Conservation (phyloP, 768 basidiomycete genomes). For the Leccinum rimulosum region DNA sequence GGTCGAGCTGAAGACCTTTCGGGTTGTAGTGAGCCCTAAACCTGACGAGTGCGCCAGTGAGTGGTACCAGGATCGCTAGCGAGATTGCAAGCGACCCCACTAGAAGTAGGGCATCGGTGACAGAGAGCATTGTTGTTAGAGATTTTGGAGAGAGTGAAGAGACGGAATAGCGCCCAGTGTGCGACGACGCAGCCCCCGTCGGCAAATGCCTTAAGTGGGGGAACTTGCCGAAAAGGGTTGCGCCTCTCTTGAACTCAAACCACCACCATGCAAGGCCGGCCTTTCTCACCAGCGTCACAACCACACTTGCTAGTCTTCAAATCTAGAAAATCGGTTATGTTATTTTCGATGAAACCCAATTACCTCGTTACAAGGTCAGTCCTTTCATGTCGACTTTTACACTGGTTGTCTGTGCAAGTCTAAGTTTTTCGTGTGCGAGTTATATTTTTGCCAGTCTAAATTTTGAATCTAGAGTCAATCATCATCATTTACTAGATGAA, state of each 20-base stretch:
- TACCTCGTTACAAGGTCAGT: background rate
- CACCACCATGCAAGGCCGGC: slow-evolving; percentile 23
- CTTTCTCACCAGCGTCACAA: background rate
- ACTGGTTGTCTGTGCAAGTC: background rate
- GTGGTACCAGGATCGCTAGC: slow-evolving; percentile 56
- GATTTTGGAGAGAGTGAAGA: background rate
- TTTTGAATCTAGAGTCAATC: background rate
- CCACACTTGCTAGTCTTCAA: background rate
- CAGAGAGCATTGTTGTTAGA: slow-evolving; percentile 32
- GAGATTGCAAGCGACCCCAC: slow-evolving; percentile 48
- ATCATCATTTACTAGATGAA: background rate
- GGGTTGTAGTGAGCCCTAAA: slow-evolving; percentile 86
- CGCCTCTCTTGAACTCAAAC: slow-evolving; percentile 31
- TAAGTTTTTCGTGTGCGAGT: background rate
- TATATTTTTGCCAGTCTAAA: background rate
- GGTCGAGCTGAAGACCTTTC: slow-evolving; percentile 76
- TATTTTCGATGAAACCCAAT: background rate
- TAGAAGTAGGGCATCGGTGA: slow-evolving; percentile 41
- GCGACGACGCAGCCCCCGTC: slow-evolving; percentile 18
- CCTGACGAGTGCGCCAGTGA: slow-evolving; percentile 69
- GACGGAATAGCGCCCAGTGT: too few relatives aligned
- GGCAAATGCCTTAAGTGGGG: slow-evolving; percentile 29
- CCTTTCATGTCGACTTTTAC: background rate
- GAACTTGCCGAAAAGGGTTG: slow-evolving; percentile 19
- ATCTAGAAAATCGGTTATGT: background rate